Evolutionary conservation across 2,329 filamentous ascomycete genomes (phyloP).

Genomic region (Arachnopeziza araneosa): DNA sequence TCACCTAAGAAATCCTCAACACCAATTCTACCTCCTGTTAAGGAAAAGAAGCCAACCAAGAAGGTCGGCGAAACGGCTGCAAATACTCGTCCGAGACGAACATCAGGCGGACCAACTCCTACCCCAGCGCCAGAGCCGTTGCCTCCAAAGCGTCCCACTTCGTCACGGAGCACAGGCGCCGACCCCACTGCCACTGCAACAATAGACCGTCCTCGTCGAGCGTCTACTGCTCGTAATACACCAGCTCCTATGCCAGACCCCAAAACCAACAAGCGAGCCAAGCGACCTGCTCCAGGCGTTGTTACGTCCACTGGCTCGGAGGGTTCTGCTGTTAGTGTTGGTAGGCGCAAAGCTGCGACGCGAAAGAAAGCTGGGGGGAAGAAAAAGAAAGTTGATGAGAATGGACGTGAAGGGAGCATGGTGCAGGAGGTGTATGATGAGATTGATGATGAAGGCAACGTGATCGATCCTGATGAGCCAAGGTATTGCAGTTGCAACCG

Average conservation of each 20-base stretch:
- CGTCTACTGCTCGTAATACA: conserved; percentile 36
- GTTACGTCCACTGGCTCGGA: conserved; percentile 43
- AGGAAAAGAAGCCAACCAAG: conserved; percentile 19
- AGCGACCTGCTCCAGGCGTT: conserved; percentile 66
- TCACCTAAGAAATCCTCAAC: conserved; percentile 31
- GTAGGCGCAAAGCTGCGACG: conserved; percentile 64
- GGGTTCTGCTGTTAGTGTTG: conserved; percentile 56
- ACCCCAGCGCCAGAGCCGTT: conserved; percentile 20
- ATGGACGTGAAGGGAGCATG: conserved; percentile 36
- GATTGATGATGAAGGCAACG: conserved; percentile 61
- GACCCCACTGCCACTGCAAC: conserved; percentile 15
- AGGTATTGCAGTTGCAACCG: conserved; percentile 74
- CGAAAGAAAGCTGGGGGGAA: conserved; percentile 54
- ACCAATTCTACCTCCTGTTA: conserved; percentile 29
- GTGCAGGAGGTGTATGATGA: conserved; percentile 50
- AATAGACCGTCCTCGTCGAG: conserved; percentile 29
- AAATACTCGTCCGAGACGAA: conserved; percentile 16
- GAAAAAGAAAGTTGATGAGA: conserved; percentile 37
- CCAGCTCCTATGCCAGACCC: conserved; percentile 33
- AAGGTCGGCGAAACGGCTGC: conserved; percentile 13
- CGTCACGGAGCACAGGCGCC: conserved; percentile 30
- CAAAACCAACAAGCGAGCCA: conserved; percentile 52
- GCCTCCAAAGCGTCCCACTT: conserved; percentile 26
- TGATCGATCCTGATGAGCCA: conserved; percentile 70
- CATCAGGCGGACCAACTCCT: conserved; percentile 14